Percentiles rank a stretch among this genome's conserved stretches.
Evolutionary conservation across 345 rosid species (phyloP).

Genomic region (Eucalyptus polyanthemos): DNA sequence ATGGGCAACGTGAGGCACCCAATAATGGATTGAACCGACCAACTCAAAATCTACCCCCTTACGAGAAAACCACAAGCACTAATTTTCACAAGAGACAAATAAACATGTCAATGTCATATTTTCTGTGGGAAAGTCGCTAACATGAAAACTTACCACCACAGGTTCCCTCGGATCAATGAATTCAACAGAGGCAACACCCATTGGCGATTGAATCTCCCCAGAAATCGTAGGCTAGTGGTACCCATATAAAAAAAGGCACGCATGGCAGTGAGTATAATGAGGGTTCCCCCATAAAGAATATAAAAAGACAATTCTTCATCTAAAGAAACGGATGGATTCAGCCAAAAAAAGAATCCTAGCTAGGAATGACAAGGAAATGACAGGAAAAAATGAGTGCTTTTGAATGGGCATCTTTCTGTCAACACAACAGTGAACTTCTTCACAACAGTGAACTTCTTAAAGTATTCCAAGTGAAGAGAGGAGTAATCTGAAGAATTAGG

Average conservation of each 20-base stretch:
- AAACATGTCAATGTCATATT: neutral
- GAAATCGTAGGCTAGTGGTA: slow-evolving; percentile 53
- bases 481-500: neutral
- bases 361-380: neutral
- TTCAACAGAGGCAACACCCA: slow-evolving; percentile 88
- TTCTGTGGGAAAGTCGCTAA: neutral
- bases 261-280: neutral
- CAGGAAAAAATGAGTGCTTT: neutral
- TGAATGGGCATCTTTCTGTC: neutral
- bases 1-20: neutral
- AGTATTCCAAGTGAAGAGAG: neutral
- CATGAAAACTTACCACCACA: slow-evolving; percentile 42
- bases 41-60: neutral
- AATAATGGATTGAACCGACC: neutral
- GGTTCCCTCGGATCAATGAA: slow-evolving; percentile 94
- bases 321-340: neutral
- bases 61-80: neutral
- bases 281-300: neutral
- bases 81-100: neutral
- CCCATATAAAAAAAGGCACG: neutral
- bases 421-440: neutral
- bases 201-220: slow-evolving; percentile 86
- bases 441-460: neutral
- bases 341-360: neutral
- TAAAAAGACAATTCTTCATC: neutral